phyloP scores from a whole-genome alignment of 805 yeast genomes.

The Lachancea meyersii region DNA sequence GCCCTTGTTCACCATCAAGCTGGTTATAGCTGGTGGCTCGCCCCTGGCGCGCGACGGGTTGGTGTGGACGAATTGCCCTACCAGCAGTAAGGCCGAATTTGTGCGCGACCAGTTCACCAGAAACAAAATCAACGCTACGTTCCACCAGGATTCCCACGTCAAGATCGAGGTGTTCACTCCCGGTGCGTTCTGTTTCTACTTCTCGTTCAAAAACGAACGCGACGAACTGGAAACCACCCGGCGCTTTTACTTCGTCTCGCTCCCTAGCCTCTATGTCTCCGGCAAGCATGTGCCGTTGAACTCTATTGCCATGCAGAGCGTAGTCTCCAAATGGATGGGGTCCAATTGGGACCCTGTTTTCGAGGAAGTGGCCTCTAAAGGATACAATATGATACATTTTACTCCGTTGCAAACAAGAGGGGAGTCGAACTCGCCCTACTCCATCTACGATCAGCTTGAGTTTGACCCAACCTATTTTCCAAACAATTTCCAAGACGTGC shows the following conservation, averaged over 20 bases:
- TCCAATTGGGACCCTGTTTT: constrained; percentile 67
- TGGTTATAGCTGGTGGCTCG: constrained; percentile 71
- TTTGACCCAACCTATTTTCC: constrained; percentile 65
- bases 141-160: constrained; percentile 57
- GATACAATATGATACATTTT: constrained; percentile 93
- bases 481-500: constrained; percentile 48
- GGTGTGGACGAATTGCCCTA: constrained; percentile 70
- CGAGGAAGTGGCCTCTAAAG: constrained; percentile 55
- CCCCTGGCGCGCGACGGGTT: constrained; percentile 63
- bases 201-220: constrained; percentile 44
- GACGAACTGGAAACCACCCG: constrained; percentile 45
- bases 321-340: constrained; percentile 91
- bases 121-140: constrained; percentile 46
- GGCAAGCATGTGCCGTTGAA: constrained; percentile 61
- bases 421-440: constrained; percentile 85
- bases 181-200: constrained; percentile 74
- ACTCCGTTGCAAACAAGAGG: constrained; percentile 92
- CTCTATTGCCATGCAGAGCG: constrained; percentile 73
- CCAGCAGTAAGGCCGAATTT: constrained; percentile 38
- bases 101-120: constrained; percentile 52
- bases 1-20: constrained; percentile 44
- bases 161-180: constrained; percentile 59
- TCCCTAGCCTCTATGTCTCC: constrained; percentile 61
- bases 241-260: constrained; percentile 67
- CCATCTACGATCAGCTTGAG: constrained; percentile 75